Base-by-base conservation (phyloP, 2,329 filamentous ascomycete species). In the Colletotrichum caudatum region DNA sequence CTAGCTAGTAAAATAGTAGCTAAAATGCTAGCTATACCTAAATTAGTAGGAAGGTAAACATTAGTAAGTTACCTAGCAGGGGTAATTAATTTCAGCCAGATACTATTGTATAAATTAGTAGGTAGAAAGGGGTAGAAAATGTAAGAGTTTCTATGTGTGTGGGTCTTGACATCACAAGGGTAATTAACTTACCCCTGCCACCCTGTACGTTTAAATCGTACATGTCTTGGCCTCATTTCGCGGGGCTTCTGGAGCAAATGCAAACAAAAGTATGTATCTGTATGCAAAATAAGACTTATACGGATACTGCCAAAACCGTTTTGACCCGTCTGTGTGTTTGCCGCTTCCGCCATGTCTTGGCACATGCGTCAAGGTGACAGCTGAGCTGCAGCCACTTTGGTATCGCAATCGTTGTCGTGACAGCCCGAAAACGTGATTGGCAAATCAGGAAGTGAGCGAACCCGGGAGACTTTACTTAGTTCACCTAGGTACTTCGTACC, bases 231-330 rank as follows among this genome's bases (percentile, higher is more conserved):
- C 20, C 23, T 18, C 33, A 44, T 23, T 23, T 29, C 29, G 5
- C 29, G 29, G 20, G 44, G 50, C 37, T 69, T 64, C 60, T 53
- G 37, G 51, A 69, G 23, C 20, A 23, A 48, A 69, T 57, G 41
- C 16, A 9, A n/a, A 51, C 29, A 39, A 16, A 18, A 14, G 39
- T 48, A 39, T 35, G 37, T 44, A 33, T 18, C 5, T 20, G 23
- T 29, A 14, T 26, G 46, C 46, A 23, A 23, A 48, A 48, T 3
- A 48, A 48, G 11, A 20, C 7, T 9, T 2, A 2, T 8, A n/a
- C 3, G n/a, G n/a, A 1, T 9, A n/a, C 46, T 23, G n/a, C 46
- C 23, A 29, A 51, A 51, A 16, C 23, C 5, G 23, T 16, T 9
- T 8, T 11, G 35, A 26, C 50, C 26, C 26, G 14, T 26, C 26